These are phyloP conservation scores for Verticillium albo-atrum DNA, from an alignment of 2,329 filamentous ascomycete species.

Conservation along the genomic window DNA sequence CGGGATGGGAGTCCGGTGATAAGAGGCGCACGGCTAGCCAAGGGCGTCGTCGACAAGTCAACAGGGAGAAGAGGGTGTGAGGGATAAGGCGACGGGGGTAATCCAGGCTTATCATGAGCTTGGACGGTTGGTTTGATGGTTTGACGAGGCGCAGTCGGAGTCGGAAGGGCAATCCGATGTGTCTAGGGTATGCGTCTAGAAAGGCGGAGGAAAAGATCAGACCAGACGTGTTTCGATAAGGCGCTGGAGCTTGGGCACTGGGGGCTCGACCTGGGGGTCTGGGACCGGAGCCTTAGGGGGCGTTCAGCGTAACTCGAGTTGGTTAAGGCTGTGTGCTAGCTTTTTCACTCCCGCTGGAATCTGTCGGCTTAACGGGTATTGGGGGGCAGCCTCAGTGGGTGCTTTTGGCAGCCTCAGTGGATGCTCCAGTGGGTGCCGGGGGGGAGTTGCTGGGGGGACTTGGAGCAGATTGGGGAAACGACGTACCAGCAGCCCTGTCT, in stretches of 20 bases:
- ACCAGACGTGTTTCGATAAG: not conserved
- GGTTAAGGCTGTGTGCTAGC: not conserved
- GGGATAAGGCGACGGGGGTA: not conserved
- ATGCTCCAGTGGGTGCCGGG: too few species aligned
- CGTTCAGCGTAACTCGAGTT: not conserved
- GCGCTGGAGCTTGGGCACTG: too few species aligned
- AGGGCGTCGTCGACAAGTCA: not conserved
- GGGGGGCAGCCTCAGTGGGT: too few species aligned
- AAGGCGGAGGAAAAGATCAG: not conserved
- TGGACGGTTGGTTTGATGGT: not conserved
- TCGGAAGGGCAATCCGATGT: not conserved
- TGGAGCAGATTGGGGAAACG: too few species aligned
- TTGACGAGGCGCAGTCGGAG: not conserved
- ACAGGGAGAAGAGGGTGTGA: not conserved
- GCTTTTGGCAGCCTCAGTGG: too few species aligned
- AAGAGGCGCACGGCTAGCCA: not conserved
- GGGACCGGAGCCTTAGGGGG: not conserved
- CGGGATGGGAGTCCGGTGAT: not conserved
- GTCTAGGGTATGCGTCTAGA: not conserved
- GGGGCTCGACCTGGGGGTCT: too few species aligned
- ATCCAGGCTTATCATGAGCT: not conserved
- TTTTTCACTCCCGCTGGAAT: too few species aligned
- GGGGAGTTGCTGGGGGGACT: too few species aligned
- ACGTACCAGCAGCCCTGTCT: too few species aligned
- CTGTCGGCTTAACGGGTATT: too few species aligned